Evolutionary conservation across 306 rosid genomes (phyloP).

Genomic region (Casuarina equisetifolia): DNA sequence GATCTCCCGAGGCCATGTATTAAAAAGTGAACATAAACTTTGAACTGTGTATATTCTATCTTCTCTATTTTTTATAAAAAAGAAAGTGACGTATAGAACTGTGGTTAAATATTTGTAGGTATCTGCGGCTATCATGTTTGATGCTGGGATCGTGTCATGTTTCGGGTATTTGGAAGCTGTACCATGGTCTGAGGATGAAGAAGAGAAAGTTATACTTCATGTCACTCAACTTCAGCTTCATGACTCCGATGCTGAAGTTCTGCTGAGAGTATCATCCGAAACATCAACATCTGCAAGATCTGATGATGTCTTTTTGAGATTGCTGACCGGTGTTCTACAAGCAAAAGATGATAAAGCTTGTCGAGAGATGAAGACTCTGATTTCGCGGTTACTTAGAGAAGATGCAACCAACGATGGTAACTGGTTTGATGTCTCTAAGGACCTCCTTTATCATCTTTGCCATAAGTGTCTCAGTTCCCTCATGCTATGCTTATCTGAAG

Average conservation of each 20-base stretch:
- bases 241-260: constrained; percentile 46
- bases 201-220: constrained; percentile 59
- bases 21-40: not conserved
- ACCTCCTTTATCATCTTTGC: constrained; percentile 68
- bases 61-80: not conserved
- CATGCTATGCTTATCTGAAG: constrained; percentile 63
- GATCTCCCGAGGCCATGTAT: no score
- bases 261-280: constrained; percentile 64
- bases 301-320: constrained; percentile 50
- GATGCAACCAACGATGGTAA: constrained; percentile 39
- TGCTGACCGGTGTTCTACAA: constrained; percentile 68
- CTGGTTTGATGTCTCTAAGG: constrained; percentile 70
- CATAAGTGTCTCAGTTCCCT: constrained; percentile 72
- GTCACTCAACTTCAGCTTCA: constrained; percentile 62
- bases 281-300: constrained; percentile 53
- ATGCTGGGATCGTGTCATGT: constrained; percentile 68
- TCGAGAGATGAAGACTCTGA: constrained; percentile 66
- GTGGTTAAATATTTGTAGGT: constrained; percentile 46
- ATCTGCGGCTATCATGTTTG: constrained; percentile 81
- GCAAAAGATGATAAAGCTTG: constrained; percentile 91
- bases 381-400: constrained; percentile 73
- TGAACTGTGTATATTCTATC: not conserved
- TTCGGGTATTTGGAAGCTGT: constrained; percentile 77
- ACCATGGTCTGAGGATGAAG: constrained; percentile 88
- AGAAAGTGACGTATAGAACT: no score